These are phyloP conservation scores for Irpex sp. DNA, from an alignment of 1,284 basidiomycete genomes.

Conservation along the genomic window DNA sequence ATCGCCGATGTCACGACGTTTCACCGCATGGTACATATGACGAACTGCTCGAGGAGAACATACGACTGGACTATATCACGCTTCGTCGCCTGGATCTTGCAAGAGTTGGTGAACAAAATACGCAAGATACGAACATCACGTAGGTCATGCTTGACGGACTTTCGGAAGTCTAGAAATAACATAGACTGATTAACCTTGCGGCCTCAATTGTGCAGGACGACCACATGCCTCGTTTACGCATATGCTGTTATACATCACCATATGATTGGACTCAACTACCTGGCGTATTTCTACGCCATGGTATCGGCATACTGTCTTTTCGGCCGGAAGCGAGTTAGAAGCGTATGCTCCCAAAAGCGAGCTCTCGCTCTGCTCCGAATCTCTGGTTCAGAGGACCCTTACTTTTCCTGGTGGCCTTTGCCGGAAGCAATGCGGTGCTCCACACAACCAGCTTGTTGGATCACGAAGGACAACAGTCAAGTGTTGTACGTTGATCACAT, in stretches of 20 bases:
- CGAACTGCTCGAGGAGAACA: background rate
- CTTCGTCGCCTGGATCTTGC: background rate
- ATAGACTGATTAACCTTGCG: background rate
- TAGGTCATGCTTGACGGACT: background rate
- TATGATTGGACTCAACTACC: background rate
- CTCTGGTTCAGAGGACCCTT: background rate
- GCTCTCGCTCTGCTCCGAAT: background rate
- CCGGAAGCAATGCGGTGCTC: background rate
- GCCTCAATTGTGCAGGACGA: background rate
- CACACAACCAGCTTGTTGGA: background rate
- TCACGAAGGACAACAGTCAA: background rate
- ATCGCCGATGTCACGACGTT: background rate
- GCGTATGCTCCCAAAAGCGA: background rate
- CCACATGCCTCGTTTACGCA: background rate
- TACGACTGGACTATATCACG: background rate
- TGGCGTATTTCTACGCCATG: background rate
- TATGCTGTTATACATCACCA: background rate
- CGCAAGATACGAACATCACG: background rate
- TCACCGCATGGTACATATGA: background rate
- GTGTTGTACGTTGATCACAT: background rate
- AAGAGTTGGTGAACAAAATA: background rate
- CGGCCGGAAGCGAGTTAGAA: background rate
- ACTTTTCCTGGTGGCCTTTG: background rate
- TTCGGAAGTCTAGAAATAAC: background rate
- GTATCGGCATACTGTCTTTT: background rate